A percentile compares a stretch with the other conserved stretches of the same genome.
Conservation (phyloP, 495 filamentous ascomycete species). For the Penicillium psychrofluorescens region DNA sequence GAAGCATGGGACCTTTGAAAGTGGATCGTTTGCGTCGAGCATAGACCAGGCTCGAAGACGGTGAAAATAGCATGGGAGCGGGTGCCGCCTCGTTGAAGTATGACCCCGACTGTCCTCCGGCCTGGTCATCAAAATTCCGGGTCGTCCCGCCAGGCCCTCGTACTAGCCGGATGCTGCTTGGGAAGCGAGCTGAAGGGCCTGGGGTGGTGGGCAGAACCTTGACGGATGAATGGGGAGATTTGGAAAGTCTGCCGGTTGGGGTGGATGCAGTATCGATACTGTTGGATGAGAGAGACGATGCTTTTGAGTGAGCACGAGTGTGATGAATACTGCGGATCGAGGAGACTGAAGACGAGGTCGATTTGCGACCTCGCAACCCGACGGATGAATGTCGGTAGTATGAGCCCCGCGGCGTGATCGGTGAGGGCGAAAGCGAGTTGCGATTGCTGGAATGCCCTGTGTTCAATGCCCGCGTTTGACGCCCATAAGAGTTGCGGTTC, state of each 20-base stretch:
- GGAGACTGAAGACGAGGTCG: conserved; percentile 91
- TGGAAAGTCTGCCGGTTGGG: conserved; percentile 56
- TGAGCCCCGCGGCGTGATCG: conserved; percentile 79
- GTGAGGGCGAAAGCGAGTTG: conserved; percentile 81
- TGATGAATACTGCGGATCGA: conserved; percentile 90
- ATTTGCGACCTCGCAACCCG: conserved; percentile 84
- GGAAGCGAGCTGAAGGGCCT: conserved; percentile 63
- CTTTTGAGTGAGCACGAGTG: conserved; percentile 80
- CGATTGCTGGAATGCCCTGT: conserved; percentile 55
- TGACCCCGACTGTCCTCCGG: conserved; percentile 19
- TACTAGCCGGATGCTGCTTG: conserved; percentile 79
- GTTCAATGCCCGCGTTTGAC: conserved; percentile 43
- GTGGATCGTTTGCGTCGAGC: conserved; percentile 82
- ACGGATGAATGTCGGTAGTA: conserved; percentile 61
- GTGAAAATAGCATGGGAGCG: conserved; percentile 37
- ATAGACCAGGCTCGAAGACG: conserved; percentile 66
- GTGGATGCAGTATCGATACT: conserved; percentile 59
- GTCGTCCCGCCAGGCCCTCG: conserved; percentile 42
- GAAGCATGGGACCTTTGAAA: conserved; percentile 80
- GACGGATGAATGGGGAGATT: conserved; percentile 80
- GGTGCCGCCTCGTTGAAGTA: conserved; percentile 33
- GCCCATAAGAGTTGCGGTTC: conserved; percentile 40
- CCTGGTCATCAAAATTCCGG: conserved; percentile 19
- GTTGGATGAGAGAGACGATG: conserved; percentile 85
- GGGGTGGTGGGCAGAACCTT: conserved; percentile 94